Percentiles rank a stretch among this genome's conserved stretches.
phyloP scores from a whole-genome alignment of 257 asterid species.

The Parsonsia alboflavescens region DNA sequence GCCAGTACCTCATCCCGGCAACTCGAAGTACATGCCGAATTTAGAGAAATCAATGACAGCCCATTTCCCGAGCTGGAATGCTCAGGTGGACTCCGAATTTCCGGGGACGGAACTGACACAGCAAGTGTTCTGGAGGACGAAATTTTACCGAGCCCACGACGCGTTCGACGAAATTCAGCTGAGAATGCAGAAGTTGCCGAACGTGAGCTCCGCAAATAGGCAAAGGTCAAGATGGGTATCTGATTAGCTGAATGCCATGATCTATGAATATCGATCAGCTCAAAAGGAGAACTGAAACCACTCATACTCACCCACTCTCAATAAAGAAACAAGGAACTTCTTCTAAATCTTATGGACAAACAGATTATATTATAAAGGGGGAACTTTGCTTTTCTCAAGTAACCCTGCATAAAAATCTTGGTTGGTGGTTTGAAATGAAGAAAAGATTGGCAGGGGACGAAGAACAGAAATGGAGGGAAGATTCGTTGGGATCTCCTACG shows the following conservation, averaged over 20 bases:
- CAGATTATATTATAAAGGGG: not conserved
- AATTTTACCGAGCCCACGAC: constrained; percentile 44
- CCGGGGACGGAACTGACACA: constrained; percentile 50
- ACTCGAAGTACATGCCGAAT: constrained; percentile 44
- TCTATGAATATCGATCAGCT: constrained; percentile 62
- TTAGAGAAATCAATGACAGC: constrained; percentile 40
- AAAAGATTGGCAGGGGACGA: constrained; percentile 15
- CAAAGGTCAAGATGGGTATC: constrained; percentile 54
- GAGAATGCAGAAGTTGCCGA: constrained; percentile 32
- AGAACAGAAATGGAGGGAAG: constrained; percentile 47
- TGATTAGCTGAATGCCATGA: constrained; percentile 65
- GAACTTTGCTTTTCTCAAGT: not conserved
- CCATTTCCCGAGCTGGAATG: constrained; percentile 43
- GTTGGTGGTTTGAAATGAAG: constrained; percentile 3
- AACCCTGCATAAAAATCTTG: not conserved
- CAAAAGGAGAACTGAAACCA: constrained; percentile 57
- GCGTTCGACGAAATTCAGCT: constrained; percentile 65
- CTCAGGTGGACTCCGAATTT: constrained; percentile 66
- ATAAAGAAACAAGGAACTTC: not conserved
- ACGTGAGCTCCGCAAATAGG: constrained; percentile 31
- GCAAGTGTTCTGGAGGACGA: constrained; percentile 42
- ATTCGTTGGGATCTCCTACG: constrained; percentile 56
- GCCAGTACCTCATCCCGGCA: constrained; percentile 56
- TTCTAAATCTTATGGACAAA: not conserved
- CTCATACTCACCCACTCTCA: constrained; percentile 39